A percentile compares a stretch with the other conserved stretches of the same genome.
These are phyloP conservation scores for Boletellus deceptivus DNA, from an alignment of 1,284 basidiomycete species.

Conservation along the genomic window DNA sequence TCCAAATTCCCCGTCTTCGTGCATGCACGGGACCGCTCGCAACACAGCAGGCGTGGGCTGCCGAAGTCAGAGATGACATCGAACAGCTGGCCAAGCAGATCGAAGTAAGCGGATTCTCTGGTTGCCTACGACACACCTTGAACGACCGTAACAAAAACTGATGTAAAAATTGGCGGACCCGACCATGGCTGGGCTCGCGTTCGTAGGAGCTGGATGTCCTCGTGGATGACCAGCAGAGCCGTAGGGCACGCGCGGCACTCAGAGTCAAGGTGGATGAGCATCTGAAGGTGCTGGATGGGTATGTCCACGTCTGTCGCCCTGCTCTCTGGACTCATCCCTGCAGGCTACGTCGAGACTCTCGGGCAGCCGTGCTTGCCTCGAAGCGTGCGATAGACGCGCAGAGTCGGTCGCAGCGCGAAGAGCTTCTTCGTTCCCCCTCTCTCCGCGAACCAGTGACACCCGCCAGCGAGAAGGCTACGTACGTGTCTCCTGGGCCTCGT, in stretches of 20 bases:
- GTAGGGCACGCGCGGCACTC: slow-evolving; percentile 52
- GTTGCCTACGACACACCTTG: not conserved
- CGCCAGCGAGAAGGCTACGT: slow-evolving; percentile 56
- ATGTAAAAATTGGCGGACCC: too few relatives aligned
- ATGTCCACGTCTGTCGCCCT: slow-evolving; percentile 23
- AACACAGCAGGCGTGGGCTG: slow-evolving; percentile 68
- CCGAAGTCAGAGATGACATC: slow-evolving; percentile 75
- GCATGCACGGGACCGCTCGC: slow-evolving; percentile 63
- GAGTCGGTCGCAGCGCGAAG: slow-evolving; percentile 56
- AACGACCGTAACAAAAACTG: not conserved
- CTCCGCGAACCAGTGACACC: slow-evolving; percentile 42
- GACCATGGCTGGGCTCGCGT: not conserved
- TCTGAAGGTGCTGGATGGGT: slow-evolving; percentile 49
- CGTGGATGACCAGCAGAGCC: slow-evolving; percentile 65
- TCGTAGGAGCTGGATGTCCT: slow-evolving; percentile 59
- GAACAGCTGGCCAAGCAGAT: slow-evolving; percentile 60
- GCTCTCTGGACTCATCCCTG: slow-evolving; percentile 21
- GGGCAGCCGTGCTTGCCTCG: slow-evolving; percentile 65
- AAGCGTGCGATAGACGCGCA: slow-evolving; percentile 69
- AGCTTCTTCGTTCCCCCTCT: slow-evolving; percentile 55
- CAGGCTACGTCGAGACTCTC: slow-evolving; percentile 61
- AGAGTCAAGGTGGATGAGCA: slow-evolving; percentile 50
- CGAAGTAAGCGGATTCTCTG: slow-evolving; percentile 52
- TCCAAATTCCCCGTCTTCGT: slow-evolving; percentile 73
- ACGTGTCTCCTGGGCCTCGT: slow-evolving; percentile 26